Evolutionary conservation across 2,329 filamentous ascomycete genomes (phyloP), one percentile per base, ranked within the genome.

Genomic region (Diaporthe vaccinii): DNA sequence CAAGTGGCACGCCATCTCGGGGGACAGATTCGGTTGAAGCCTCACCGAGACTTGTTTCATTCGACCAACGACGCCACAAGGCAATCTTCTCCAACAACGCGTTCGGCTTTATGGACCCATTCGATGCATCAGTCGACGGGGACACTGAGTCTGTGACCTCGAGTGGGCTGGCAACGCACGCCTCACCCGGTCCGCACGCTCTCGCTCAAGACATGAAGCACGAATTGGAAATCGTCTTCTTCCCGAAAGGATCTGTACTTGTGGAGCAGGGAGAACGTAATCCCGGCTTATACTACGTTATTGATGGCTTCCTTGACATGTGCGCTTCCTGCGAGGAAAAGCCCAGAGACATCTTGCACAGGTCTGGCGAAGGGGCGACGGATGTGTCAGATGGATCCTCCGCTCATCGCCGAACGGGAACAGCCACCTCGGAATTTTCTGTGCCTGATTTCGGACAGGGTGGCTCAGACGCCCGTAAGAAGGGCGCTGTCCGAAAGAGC

Each of bases 181-280:
- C 89, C 4, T 89, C 91, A 0, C 91, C 92, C 0, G 94, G 92
- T 78, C 89, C 92, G 0, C 88, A 95, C 72, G 84, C 88, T 4
- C 85, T 96, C 7, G 90, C 91, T 5, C 92, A 95, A 75, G 96
- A 98, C 76, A 90, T 98, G 84, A 93, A 93, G 77, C 93, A 98
- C 77, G 97, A 99, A 72, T 91, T 98, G 3, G 97, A 99, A 81
- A 98, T 99, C 78, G 97, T 99, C 8, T 98, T 94, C 85, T 99
- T 99, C 78, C 96, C 96, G 0, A 95, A 98, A 82, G 96, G 94
- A 3, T 96, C 97, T 2, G 94, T 99, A 0, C 89, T 99, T 22
- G 96, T 99, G 0, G 97, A 99, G 81, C 96, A 98, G 85, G 96
- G 97, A 14, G 97, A 99, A 83, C 91, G 97, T n/a, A 98, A 97